These are phyloP conservation scores for Rasamsonia emersonii DNA, from an alignment of 2,329 filamentous ascomycete species.

Conservation along the genomic window DNA sequence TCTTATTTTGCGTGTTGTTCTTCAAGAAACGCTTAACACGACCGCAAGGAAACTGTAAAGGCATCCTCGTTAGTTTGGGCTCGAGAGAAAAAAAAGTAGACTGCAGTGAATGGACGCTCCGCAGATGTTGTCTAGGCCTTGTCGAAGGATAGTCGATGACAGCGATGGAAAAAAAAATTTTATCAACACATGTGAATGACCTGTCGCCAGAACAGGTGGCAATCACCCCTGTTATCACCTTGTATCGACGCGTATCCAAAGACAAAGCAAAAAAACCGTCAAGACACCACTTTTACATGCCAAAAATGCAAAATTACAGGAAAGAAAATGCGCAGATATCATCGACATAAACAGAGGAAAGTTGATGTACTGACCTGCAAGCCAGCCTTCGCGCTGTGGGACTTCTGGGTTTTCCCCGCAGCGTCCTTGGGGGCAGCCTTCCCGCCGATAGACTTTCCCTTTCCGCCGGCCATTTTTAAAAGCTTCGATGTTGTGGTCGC, in stretches of 20 bases:
- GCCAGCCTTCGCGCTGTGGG: conserved; percentile 87
- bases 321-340: background rate
- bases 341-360: conserved; percentile 12
- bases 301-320: background rate
- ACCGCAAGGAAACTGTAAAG: conserved; percentile 82
- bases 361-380: conserved; percentile 65
- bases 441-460: conserved; percentile 85
- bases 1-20: conserved; percentile 99
- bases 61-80: conserved; percentile 17
- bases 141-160: no score
- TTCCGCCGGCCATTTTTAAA: conserved; percentile 67
- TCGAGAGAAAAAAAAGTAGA: background rate
- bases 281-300: no score
- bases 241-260: conserved; percentile 8
- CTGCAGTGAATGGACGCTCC: background rate
- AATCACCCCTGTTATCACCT: no score
- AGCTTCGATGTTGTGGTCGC: conserved; percentile 18
- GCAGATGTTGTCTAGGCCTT: background rate
- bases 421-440: conserved; percentile 80
- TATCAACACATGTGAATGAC: no score
- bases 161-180: no score
- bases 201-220: no score
- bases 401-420: conserved; percentile 84
- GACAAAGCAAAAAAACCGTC: conserved; percentile 10
- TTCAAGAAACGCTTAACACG: conserved; percentile 99